Percentiles rank a stretch among this genome's conserved stretches.
Conservation (phyloP, 2,329 filamentous ascomycete genomes). For the Aspergillus transmontanensis region DNA sequence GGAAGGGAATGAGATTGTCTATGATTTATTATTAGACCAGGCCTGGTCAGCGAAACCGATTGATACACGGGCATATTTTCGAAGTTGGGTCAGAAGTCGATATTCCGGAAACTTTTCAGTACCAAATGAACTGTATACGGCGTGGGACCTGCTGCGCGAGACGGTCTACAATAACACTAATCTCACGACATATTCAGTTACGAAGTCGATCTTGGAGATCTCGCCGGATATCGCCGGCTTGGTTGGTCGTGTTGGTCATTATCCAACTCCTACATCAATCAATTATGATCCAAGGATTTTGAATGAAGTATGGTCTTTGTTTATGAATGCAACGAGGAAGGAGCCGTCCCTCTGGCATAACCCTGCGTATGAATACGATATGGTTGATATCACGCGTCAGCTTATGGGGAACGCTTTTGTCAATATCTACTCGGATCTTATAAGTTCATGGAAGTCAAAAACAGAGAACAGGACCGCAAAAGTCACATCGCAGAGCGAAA, state of each 20-base stretch:
- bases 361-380: background rate
- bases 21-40: background rate
- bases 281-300: background rate
- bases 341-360: background rate
- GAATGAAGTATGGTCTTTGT: background rate
- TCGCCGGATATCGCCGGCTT: background rate
- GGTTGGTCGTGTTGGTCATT: background rate
- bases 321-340: background rate
- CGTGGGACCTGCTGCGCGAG: background rate
- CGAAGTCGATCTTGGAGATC: background rate
- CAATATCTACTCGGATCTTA: background rate
- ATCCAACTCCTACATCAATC: background rate
- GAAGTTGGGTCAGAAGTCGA: background rate
- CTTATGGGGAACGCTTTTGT: background rate
- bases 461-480: background rate
- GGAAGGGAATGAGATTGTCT: background rate
- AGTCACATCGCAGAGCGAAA: background rate
- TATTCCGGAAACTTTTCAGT: background rate
- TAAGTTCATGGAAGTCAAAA: background rate
- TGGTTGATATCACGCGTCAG: background rate
- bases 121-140: background rate
- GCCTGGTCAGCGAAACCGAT: background rate
- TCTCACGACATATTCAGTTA: background rate
- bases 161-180: background rate
- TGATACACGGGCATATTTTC: background rate